Conservation (phyloP, 2,329 filamentous ascomycete genomes). For the Cladosporium sp. region DNA sequence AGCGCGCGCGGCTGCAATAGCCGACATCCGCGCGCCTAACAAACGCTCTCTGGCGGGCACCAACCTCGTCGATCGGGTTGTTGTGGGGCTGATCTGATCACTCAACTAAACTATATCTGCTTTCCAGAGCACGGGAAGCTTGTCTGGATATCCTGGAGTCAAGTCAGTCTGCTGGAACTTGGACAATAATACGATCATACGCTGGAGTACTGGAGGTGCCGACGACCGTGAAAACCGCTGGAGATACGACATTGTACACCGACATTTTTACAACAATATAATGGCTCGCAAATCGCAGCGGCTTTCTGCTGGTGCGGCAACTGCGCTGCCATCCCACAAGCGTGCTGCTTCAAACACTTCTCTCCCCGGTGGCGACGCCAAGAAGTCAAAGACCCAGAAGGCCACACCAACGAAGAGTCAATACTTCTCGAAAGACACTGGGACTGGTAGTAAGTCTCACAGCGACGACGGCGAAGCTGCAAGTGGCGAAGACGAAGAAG, state of each 20-base stretch:
- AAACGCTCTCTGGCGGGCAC: background rate
- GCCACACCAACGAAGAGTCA: slow-evolving; percentile 47
- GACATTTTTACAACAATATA: background rate
- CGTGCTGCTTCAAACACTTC: slow-evolving; percentile 21
- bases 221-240: background rate
- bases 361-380: slow-evolving; percentile 9
- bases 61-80: slow-evolving; percentile 3
- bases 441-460: background rate
- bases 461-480: slow-evolving; percentile 15
- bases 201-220: background rate
- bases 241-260: background rate
- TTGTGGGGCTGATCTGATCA: background rate
- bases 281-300: slow-evolving; percentile 28
- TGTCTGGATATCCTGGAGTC: background rate
- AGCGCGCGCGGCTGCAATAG: too few relatives aligned
- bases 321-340: slow-evolving; percentile 21
- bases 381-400: slow-evolving; percentile 22
- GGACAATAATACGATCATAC: background rate
- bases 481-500: slow-evolving; percentile 25
- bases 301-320: slow-evolving; percentile 15
- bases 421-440: slow-evolving; percentile 38
- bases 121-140: background rate
- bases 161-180: background rate
- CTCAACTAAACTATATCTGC: background rate
- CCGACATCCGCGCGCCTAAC: too few relatives aligned